Evolutionary conservation across 2,329 filamentous ascomycete species (phyloP).

Genomic region (Ophiostoma ulmi): DNA sequence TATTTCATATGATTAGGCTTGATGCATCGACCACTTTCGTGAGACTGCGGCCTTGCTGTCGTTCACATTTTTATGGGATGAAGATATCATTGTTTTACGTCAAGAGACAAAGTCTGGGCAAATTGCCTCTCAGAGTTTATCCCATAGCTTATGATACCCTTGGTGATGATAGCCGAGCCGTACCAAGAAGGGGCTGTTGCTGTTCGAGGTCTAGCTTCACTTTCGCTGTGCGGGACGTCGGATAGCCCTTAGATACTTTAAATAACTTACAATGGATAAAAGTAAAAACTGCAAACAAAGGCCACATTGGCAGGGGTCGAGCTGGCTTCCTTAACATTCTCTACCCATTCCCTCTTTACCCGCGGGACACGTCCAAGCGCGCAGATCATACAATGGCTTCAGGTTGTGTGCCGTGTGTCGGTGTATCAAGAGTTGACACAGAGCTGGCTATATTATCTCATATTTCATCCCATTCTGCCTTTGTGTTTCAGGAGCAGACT

Average conservation of each 20-base stretch:
- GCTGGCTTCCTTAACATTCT: not conserved
- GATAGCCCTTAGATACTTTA: no score
- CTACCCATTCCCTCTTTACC: constrained; percentile 16
- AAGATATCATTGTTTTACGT: not conserved
- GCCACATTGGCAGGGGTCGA: no score
- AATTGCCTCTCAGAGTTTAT: not conserved
- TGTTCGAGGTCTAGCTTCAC: not conserved
- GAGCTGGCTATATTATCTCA: not conserved
- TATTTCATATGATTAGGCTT: no score
- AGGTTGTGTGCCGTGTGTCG: not conserved
- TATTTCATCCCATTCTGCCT: not conserved
- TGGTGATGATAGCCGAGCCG: not conserved
- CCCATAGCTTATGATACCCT: not conserved
- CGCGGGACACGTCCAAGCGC: constrained; percentile 18
- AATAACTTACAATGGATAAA: no score
- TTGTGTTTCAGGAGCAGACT: not conserved
- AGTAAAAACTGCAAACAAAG: no score
- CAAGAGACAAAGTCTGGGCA: not conserved
- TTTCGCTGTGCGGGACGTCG: no score
- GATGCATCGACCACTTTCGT: no score
- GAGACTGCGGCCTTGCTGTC: no score
- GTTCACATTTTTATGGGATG: no score
- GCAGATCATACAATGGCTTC: constrained; percentile 20
- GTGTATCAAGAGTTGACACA: not conserved
- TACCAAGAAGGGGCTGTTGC: not conserved